Evolutionary conservation across 164 flowering plant species (phyloP).

Genomic region (Liriodendron chinense): DNA sequence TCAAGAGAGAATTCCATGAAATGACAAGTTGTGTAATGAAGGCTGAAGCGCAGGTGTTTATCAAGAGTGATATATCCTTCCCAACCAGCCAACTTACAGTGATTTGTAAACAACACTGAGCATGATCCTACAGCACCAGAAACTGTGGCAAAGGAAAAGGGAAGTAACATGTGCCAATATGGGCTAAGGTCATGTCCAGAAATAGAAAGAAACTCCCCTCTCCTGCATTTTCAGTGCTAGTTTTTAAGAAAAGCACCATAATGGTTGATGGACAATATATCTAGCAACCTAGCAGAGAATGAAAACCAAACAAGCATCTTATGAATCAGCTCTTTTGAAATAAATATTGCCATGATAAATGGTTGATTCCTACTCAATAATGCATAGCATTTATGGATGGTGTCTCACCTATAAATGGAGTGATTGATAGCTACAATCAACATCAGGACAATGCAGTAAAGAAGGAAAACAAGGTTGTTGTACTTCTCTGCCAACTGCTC

Average conservation of each 20-base stretch:
- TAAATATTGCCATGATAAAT: too few species aligned
- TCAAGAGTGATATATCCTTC: neutral
- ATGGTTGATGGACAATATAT: too few species aligned
- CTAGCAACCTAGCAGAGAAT: neutral
- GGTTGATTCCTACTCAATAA: neutral
- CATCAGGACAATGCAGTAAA: conserved; percentile 70
- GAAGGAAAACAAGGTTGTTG: conserved; percentile 69
- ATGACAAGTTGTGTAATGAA: neutral
- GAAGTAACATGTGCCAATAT: conserved; percentile 84
- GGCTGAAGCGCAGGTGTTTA: neutral
- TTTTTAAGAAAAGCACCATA: neutral
- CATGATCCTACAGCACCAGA: conserved; percentile 97
- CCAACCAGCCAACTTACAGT: conserved; percentile 52
- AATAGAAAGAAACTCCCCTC: conserved; percentile 66
- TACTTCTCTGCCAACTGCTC: conserved; percentile 94
- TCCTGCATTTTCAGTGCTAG: conserved; percentile 45
- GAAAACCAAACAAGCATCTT: neutral
- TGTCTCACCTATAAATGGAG: conserved; percentile 59
- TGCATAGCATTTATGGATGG: neutral
- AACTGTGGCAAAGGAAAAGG: conserved; percentile 89
- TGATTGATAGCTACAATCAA: conserved; percentile 66
- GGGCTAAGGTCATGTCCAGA: conserved; percentile 62
- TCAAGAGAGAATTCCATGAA: neutral
- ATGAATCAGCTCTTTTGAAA: neutral
- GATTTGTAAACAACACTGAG: conserved; percentile 94